Percentiles rank a stretch among this genome's conserved stretches.
Evolutionary conservation across 2,329 filamentous ascomycete genomes (phyloP).

Genomic region (Talaromyces sp.): DNA sequence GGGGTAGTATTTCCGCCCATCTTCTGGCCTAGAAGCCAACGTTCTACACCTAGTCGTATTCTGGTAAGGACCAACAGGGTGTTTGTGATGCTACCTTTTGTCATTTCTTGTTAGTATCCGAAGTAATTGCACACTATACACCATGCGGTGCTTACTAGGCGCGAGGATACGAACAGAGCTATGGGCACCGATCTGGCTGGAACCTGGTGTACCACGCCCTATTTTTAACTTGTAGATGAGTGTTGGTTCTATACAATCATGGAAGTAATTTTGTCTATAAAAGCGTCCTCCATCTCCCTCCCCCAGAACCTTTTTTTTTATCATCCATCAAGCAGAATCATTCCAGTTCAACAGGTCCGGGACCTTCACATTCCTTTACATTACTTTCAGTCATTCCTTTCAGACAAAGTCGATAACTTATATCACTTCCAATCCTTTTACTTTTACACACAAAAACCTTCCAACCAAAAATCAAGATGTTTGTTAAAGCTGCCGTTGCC

Average conservation of each 20-base stretch:
- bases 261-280: neutral
- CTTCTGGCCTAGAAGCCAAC: neutral
- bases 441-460: neutral
- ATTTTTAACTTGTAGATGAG: neutral
- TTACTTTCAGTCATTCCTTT: neutral
- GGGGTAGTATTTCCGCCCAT: neutral
- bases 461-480: constrained; percentile 1
- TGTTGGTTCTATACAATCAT: neutral
- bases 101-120: neutral
- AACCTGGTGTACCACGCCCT: neutral
- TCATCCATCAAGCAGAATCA: neutral
- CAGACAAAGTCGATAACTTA: neutral
- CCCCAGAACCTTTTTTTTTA: neutral
- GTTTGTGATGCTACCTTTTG: neutral
- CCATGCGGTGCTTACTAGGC: neutral
- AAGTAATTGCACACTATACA: too few relatives aligned
- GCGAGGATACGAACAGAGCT: neutral
- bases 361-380: constrained; percentile 7
- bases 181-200: neutral
- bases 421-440: constrained; percentile 1
- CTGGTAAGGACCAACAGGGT: neutral
- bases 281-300: neutral
- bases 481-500: constrained; percentile 2
- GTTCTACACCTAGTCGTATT: neutral
- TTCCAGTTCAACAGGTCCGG: constrained; percentile 2